Conservation (phyloP, 768 basidiomycete species). For the Boletus tomentosulus region DNA sequence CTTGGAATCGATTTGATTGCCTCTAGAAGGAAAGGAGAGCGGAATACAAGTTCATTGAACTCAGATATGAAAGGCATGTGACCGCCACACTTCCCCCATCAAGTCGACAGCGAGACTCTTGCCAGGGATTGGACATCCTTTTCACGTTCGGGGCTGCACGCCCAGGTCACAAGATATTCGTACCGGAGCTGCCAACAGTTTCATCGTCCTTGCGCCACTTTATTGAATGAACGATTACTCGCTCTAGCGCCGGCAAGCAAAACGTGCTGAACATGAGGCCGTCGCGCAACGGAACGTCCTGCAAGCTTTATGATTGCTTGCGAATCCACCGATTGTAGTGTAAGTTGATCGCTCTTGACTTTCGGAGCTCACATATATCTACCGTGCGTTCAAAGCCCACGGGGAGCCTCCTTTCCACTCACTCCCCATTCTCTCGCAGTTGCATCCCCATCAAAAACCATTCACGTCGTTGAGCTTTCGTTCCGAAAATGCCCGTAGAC, state of each 20-base stretch:
- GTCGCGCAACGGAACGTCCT: constrained; percentile 14
- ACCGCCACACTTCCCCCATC: not conserved
- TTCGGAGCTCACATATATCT: constrained; percentile 25
- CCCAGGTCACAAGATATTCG: not conserved
- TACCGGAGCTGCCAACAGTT: not conserved
- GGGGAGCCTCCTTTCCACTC: constrained; percentile 5
- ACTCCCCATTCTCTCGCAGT: constrained; percentile 5
- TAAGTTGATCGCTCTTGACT: constrained; percentile 22
- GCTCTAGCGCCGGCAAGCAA: constrained; percentile 25
- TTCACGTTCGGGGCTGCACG: too few species aligned
- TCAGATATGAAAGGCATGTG: not conserved
- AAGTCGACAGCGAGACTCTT: not conserved
- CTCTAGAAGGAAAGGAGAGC: too few species aligned
- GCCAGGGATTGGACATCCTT: too few species aligned
- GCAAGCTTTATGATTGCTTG: constrained; percentile 23
- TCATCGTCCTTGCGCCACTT: not conserved
- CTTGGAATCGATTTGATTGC: too few species aligned
- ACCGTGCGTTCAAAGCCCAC: constrained; percentile 10
- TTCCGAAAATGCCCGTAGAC: constrained; percentile 27
- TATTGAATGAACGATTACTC: constrained; percentile 28
- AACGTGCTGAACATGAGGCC: constrained; percentile 34
- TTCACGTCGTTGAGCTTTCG: constrained; percentile 7
- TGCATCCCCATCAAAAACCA: constrained; percentile 3
- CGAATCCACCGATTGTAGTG: constrained; percentile 19
- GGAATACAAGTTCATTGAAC: not conserved